Percentiles rank a stretch among this genome's conserved stretches.
phyloP scores from a whole-genome alignment of 352 stramenopile species.

The Pythium oligandrum region DNA sequence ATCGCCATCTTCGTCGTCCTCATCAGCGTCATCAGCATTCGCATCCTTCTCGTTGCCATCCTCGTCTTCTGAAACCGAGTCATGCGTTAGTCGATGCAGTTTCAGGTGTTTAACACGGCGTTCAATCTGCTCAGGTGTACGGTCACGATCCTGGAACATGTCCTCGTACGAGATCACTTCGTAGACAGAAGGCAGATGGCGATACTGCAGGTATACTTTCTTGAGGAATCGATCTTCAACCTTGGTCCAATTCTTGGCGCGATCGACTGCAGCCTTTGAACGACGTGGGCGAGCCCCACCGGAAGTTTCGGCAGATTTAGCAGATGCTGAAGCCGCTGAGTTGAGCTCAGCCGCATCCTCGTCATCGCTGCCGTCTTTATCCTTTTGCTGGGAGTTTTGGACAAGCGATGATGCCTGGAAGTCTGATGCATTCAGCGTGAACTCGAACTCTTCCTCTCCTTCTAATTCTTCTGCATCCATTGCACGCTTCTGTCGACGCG shows the following conservation, averaged over 20 bases:
- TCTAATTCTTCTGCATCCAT: constrained; percentile 75
- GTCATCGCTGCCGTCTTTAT: neutral
- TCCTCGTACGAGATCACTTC: constrained; percentile 88
- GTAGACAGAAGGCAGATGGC: constrained; percentile 78
- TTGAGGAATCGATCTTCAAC: constrained; percentile 78
- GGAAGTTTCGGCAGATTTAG: constrained; percentile 10
- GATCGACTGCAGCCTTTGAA: constrained; percentile 29
- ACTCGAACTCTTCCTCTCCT: constrained; percentile 78
- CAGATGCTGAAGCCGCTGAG: constrained; percentile 10
- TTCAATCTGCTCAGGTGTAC: constrained; percentile 80
- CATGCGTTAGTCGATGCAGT: constrained; percentile 63
- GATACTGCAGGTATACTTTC: constrained; percentile 75
- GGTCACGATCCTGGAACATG: constrained; percentile 86
- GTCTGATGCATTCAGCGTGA: constrained; percentile 50
- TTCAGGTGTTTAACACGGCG: constrained; percentile 81
- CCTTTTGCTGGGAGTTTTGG: constrained; percentile 3
- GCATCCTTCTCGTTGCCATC: constrained; percentile 14
- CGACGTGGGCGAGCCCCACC: constrained; percentile 17
- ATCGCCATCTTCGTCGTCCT: constrained; percentile 7
- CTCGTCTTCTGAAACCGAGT: constrained; percentile 48
- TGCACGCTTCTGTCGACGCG: constrained; percentile 59
- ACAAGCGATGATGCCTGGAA: constrained; percentile 57
- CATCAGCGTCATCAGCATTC: constrained; percentile 7
- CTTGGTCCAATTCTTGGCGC: constrained; percentile 78
- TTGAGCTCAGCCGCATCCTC: constrained; percentile 24